Conservation (phyloP, 345 rosid genomes). For the Populus simonii region DNA sequence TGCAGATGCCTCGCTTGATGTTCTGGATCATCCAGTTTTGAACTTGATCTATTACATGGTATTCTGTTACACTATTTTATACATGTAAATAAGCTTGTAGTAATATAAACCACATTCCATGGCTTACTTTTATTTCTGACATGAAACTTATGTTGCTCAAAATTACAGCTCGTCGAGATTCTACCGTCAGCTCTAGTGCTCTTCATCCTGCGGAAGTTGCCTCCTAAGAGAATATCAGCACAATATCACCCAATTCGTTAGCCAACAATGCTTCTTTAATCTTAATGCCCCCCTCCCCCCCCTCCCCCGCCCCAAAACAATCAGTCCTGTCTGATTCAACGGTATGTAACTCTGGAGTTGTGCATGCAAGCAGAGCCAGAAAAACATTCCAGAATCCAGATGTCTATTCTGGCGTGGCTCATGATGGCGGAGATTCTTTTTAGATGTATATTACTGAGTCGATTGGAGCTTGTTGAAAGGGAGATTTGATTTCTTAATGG, state of each 20-base stretch:
- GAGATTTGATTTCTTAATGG: constrained; percentile 17
- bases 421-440: constrained; percentile 23
- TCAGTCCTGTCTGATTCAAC: constrained; percentile 15
- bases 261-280: not conserved
- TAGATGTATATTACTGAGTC: constrained; percentile 16
- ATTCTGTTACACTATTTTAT: constrained; percentile 10
- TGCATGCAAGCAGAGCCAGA: constrained; percentile 24
- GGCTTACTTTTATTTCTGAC: not conserved
- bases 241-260: constrained; percentile 92
- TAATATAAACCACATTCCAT: not conserved
- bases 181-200: constrained; percentile 94
- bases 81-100: not conserved
- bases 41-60: constrained; percentile 93
- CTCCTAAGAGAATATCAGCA: constrained; percentile 87
- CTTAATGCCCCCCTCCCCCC: not conserved
- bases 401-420: constrained; percentile 28
- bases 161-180: constrained; percentile 83
- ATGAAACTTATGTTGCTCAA: constrained; percentile 1
- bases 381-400: constrained; percentile 6
- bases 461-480: constrained; percentile 20
- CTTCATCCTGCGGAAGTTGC: constrained; percentile 85
- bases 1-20: constrained; percentile 70
- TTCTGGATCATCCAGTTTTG: constrained; percentile 84
- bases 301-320: not conserved
- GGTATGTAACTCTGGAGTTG: constrained; percentile 2